Conservation (phyloP, 129 eudicot species). For the Flaveria bidentis region DNA sequence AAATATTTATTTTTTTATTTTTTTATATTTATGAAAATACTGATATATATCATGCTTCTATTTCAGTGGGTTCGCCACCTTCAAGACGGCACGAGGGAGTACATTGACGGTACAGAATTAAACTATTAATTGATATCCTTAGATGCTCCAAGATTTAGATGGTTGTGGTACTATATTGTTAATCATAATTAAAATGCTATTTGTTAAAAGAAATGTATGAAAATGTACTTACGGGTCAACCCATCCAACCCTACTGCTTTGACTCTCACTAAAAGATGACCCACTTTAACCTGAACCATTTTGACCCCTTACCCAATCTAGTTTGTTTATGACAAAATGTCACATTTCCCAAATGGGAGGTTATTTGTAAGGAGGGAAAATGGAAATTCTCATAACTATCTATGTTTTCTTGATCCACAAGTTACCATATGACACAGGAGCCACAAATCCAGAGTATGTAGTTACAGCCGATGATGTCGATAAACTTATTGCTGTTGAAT, state of each 20-base stretch:
- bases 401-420: conserved; percentile 16
- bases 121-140: conserved; percentile 8
- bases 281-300: conserved; percentile 2
- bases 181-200: not conserved
- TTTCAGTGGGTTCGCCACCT: conserved; percentile 97
- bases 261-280: not conserved
- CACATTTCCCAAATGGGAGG: conserved; percentile 4
- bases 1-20: not conserved
- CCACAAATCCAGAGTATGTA: conserved; percentile 92
- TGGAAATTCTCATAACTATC: conserved; percentile 6
- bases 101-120: conserved; percentile 71
- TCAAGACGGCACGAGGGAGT: conserved; percentile 93
- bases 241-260: not conserved
- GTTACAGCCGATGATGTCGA: conserved; percentile 99
- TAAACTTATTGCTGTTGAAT: conserved; percentile 91
- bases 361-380: conserved; percentile 9
- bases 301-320: not conserved
- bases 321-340: conserved; percentile 15
- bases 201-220: not conserved
- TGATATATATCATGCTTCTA: conserved; percentile 3
- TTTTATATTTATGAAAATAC: not conserved
- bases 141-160: not conserved
- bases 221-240: not conserved
- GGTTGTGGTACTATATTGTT: not conserved
- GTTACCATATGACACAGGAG: conserved; percentile 55